phyloP scores from a whole-genome alignment of 176 grass and related monocot genomes.

The Canna indica region DNA sequence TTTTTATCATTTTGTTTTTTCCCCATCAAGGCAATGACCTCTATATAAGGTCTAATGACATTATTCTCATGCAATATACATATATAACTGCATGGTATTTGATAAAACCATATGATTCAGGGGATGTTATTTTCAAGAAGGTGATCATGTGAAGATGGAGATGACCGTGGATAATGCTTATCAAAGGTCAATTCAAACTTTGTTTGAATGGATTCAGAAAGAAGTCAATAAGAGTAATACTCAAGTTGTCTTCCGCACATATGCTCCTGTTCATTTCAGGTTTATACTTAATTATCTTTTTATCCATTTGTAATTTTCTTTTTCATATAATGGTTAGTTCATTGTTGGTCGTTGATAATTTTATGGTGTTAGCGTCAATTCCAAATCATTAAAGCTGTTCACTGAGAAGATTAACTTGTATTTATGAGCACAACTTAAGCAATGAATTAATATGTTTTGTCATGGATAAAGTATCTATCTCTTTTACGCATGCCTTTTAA shows the following conservation, averaged over 20 bases:
- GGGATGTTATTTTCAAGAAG: constrained; percentile 79
- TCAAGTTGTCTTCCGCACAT: constrained; percentile 84
- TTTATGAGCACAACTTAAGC: neutral
- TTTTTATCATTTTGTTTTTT: no score
- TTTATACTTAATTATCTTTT: constrained; percentile 15
- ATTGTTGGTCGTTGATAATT: neutral
- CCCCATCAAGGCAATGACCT: no score
- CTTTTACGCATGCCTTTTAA: no score
- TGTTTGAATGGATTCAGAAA: constrained; percentile 61
- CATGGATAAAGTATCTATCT: neutral
- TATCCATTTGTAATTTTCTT: neutral
- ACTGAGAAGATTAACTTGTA: no score
- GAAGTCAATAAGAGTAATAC: constrained; percentile 75
- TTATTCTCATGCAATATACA: neutral
- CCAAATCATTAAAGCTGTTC: no score
- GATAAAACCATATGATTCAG: constrained; percentile 28
- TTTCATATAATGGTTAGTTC: neutral
- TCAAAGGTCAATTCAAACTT: constrained; percentile 45
- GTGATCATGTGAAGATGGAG: constrained; percentile 61
- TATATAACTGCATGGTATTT: neutral
- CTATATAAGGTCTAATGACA: no score
- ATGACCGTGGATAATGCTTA: constrained; percentile 69
- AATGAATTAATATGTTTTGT: neutral
- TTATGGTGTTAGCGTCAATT: no score
- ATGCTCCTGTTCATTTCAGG: constrained; percentile 97